phyloP scores from a whole-genome alignment of 108 stramenopile genomes.

The Seminavis robusta region DNA sequence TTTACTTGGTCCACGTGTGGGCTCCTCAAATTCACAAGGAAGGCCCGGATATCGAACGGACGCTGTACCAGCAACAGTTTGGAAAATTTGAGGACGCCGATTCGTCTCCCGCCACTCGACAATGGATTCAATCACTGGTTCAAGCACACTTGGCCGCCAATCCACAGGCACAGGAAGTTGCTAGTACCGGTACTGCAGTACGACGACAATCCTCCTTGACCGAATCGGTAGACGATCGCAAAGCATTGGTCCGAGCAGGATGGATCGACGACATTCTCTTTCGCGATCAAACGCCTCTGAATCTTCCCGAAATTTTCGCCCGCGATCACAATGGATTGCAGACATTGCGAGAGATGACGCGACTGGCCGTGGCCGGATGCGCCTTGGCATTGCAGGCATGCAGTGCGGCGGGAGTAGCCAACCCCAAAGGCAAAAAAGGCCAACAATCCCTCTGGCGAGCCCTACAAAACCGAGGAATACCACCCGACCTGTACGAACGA shows the following conservation, averaged over 20 bases:
- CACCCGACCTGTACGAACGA: conserved; percentile 14
- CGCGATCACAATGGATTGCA: conserved; percentile 31
- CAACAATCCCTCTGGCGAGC: neutral
- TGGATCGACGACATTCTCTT: conserved; percentile 60
- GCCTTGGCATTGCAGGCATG: conserved; percentile 53
- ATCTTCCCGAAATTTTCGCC: conserved; percentile 52
- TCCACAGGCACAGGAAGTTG: neutral
- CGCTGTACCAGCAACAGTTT: conserved; percentile 30
- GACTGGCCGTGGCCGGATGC: conserved; percentile 54
- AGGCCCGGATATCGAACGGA: conserved; percentile 37
- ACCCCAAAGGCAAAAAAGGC: neutral
- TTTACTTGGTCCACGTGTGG: conserved; percentile 32
- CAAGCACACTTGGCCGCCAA: too few species aligned
- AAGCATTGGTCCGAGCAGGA: conserved; percentile 13
- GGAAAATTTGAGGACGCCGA: conserved; percentile 12
- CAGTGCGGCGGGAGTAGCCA: conserved; percentile 14
- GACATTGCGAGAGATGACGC: conserved; percentile 38
- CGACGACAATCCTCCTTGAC: neutral
- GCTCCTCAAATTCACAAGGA: conserved; percentile 34
- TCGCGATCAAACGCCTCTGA: neutral
- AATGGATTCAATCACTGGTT: conserved; percentile 18
- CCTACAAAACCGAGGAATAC: neutral
- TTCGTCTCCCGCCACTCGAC: conserved; percentile 6
- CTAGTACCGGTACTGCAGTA: neutral
- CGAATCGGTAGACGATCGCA: neutral